Evolutionary conservation across 768 basidiomycete genomes (phyloP).

Genomic region (Pisolithus orientalis): DNA sequence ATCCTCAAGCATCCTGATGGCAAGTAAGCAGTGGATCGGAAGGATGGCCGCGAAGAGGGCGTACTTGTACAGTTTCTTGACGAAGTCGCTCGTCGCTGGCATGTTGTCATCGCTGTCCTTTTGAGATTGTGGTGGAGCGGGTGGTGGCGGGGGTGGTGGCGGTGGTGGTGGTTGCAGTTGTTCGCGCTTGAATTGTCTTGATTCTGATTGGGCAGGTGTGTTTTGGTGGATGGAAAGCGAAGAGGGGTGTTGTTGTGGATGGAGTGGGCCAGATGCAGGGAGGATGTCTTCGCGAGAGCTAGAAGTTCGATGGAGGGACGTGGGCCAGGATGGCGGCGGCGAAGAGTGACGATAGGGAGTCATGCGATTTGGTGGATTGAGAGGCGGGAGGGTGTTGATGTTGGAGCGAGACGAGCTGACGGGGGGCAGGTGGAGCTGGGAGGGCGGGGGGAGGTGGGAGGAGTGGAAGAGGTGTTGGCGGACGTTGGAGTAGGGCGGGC

Average conservation of each 20-base stretch:
- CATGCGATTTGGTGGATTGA: constrained; percentile 25
- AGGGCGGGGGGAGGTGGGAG: constrained; percentile 38
- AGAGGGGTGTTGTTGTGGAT: constrained; percentile 14
- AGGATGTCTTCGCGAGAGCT: constrained; percentile 38
- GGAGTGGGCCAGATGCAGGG: constrained; percentile 13
- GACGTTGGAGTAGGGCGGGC: constrained; percentile 21
- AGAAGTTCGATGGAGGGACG: constrained; percentile 31
- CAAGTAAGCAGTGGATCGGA: not conserved
- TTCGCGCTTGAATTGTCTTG: constrained; percentile 25
- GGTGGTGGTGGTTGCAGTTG: constrained; percentile 16
- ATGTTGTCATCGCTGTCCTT: constrained; percentile 60
- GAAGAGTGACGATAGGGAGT: constrained; percentile 22
- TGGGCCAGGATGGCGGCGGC: constrained; percentile 17
- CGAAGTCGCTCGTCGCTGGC: constrained; percentile 89
- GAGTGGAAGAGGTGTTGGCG: constrained; percentile 36
- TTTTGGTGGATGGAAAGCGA: constrained; percentile 21
- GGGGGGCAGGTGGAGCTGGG: constrained; percentile 35
- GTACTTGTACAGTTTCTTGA: constrained; percentile 91
- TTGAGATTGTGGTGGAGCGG: constrained; percentile 12
- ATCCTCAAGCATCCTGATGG: constrained; percentile 80
- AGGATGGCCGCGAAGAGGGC: constrained; percentile 11
- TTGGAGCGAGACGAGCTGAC: constrained; percentile 28
- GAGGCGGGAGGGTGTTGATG: constrained; percentile 37
- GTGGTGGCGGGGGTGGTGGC: constrained; percentile 16
- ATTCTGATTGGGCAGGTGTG: constrained; percentile 12